A percentile compares a stretch with the other conserved stretches of the same genome.
Evolutionary conservation across 371 early-diverging fungal species (phyloP).

Genomic region (Mycotypha africana): DNA sequence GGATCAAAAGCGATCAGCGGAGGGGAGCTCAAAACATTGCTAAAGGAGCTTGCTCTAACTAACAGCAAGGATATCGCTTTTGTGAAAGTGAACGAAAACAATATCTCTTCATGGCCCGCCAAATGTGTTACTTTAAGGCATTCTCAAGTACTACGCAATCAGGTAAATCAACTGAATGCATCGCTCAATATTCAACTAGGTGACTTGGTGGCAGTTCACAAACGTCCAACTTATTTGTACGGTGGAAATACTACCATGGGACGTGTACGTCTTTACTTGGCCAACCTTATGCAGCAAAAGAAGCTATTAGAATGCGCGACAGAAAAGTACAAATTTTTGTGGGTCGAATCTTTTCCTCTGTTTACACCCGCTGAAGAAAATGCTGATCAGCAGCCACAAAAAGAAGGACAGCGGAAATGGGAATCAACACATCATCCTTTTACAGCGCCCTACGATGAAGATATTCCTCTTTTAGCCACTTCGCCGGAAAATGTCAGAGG

Average conservation of each 20-base stretch:
- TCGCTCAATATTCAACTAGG: slow-evolving; percentile 41
- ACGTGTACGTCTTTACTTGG: slow-evolving; percentile 58
- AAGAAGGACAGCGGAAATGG: slow-evolving; percentile 39
- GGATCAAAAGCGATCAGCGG: slow-evolving; percentile 32
- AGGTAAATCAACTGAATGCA: slow-evolving; percentile 21
- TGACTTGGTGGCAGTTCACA: slow-evolving; percentile 57
- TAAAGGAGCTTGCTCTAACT: slow-evolving; percentile 20
- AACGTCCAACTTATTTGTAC: slow-evolving; percentile 49
- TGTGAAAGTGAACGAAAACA: slow-evolving; percentile 54
- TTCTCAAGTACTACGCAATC: slow-evolving; percentile 14
- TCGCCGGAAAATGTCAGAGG: slow-evolving; percentile 70
- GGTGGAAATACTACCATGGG: slow-evolving; percentile 80
- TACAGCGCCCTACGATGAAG: slow-evolving; percentile 75
- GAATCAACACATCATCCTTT: slow-evolving; percentile 90
- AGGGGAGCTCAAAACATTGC: slow-evolving; percentile 32
- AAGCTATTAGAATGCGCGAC: slow-evolving; percentile 43
- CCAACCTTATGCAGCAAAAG: slow-evolving; percentile 52
- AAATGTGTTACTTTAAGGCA: slow-evolving; percentile 33
- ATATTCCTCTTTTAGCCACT: slow-evolving; percentile 54
- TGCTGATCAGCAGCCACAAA: too few species aligned
- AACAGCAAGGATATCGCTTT: slow-evolving; percentile 41
- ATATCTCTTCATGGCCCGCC: slow-evolving; percentile 48
- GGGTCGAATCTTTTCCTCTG: slow-evolving; percentile 89
- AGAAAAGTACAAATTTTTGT: slow-evolving; percentile 65
- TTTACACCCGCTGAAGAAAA: slow-evolving; percentile 72